Conservation (phyloP, 2,329 filamentous ascomycete genomes). For the Penicillium sp. region DNA sequence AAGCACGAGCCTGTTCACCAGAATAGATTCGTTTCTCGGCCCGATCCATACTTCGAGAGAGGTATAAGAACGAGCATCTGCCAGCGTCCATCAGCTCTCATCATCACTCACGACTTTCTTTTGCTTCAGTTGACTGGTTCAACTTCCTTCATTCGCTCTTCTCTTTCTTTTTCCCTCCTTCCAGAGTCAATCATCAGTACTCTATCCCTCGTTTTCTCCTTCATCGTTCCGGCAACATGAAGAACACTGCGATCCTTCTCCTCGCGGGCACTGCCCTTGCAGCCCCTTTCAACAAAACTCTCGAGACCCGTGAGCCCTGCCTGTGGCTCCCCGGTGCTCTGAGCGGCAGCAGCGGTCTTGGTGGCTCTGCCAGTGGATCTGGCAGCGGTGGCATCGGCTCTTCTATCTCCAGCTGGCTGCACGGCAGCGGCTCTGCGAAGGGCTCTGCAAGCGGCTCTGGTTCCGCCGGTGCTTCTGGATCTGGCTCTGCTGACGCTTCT, state of each 20-base stretch:
- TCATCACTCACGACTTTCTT: conserved; percentile 9
- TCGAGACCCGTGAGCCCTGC: conserved; percentile 15
- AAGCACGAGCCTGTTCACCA: neutral
- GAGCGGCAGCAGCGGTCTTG: neutral
- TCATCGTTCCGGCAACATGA: conserved; percentile 15
- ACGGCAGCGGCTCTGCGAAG: neutral
- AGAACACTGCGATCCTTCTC: conserved; percentile 13
- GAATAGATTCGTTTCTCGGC: neutral
- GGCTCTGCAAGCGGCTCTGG: neutral
- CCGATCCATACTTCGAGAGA: neutral
- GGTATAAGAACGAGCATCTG: neutral
- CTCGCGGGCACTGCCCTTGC: conserved; percentile 15
- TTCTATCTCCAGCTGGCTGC: neutral
- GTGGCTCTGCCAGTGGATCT: neutral
- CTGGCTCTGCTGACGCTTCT: neutral
- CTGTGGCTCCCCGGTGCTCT: conserved; percentile 3
- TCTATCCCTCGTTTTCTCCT: conserved; percentile 1
- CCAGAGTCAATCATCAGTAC: neutral
- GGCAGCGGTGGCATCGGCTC: conserved; percentile 5
- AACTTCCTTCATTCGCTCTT: conserved; percentile 8
- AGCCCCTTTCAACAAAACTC: conserved; percentile 12
- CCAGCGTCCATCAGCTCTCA: neutral
- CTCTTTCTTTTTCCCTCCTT: neutral
- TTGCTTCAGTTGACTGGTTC: conserved; percentile 19
- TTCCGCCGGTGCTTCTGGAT: neutral